Conservation (phyloP, 768 basidiomycete species). For the Boletus huronensis region DNA sequence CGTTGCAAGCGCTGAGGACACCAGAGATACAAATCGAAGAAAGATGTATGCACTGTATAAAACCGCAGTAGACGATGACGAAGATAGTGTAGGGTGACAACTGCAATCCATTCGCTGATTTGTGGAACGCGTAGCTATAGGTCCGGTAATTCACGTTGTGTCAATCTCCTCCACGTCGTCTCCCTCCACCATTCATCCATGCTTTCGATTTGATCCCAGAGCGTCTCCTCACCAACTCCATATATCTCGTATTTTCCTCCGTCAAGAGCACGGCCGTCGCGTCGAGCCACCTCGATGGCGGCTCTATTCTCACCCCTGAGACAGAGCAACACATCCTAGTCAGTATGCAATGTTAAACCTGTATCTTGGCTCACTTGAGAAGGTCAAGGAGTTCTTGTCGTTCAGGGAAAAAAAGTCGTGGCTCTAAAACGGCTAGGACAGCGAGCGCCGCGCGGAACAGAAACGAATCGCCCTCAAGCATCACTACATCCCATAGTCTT, state of each 20-base stretch:
- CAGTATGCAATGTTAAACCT: slow-evolving; percentile 7
- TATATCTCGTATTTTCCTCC: slow-evolving; percentile 85
- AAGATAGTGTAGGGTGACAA: slow-evolving; percentile 27
- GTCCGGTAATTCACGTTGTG: slow-evolving; percentile 85
- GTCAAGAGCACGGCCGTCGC: slow-evolving; percentile 59
- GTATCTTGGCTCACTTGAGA: slow-evolving; percentile 51
- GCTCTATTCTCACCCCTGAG: slow-evolving; percentile 78
- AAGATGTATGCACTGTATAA: slow-evolving; percentile 84
- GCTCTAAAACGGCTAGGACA: slow-evolving; percentile 77
- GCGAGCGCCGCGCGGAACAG: slow-evolving; percentile 82
- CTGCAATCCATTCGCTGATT: background rate
- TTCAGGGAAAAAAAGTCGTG: slow-evolving; percentile 87
- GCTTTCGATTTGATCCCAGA: slow-evolving; percentile 78
- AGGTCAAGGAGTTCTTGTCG: slow-evolving; percentile 72
- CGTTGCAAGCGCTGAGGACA: slow-evolving; percentile 68
- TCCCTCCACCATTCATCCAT: slow-evolving; percentile 95
- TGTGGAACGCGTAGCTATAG: slow-evolving; percentile 21
- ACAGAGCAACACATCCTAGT: slow-evolving; percentile 2
- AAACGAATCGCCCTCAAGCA: slow-evolving; percentile 90
- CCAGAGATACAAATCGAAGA: slow-evolving; percentile 73
- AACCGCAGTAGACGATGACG: slow-evolving; percentile 48
- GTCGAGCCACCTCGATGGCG: slow-evolving; percentile 74
- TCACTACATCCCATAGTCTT: slow-evolving; percentile 81
- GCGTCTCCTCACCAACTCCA: slow-evolving; percentile 76
- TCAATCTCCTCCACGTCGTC: slow-evolving; percentile 80